A percentile compares a stretch with the other conserved stretches of the same genome.
phyloP scores from a whole-genome alignment of 352 stramenopile genomes.

The Plasmopara halstedii region DNA sequence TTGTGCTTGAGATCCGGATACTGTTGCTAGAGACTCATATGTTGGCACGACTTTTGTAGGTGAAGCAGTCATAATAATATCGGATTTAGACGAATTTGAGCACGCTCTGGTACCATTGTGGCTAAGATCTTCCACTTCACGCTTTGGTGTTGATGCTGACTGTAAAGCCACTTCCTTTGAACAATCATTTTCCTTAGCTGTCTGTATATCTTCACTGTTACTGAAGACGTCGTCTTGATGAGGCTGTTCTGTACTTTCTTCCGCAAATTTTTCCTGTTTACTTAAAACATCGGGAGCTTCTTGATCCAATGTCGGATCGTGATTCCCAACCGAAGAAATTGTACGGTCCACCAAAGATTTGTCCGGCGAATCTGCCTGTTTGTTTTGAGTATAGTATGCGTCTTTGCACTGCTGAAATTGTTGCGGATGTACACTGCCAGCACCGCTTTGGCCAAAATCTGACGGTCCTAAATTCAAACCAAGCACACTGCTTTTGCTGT shows the following conservation, averaged over 20 bases:
- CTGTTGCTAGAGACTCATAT: conserved; percentile 9
- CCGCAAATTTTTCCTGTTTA: conserved; percentile 15
- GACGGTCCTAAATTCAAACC: conserved; percentile 57
- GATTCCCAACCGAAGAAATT: conserved; percentile 16
- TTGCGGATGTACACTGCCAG: conserved; percentile 21
- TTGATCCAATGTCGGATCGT: conserved; percentile 7
- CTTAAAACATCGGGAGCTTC: conserved; percentile 7
- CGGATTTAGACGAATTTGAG: conserved; percentile 10
- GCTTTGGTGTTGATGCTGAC: conserved; percentile 5
- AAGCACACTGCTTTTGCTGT: conserved; percentile 53
- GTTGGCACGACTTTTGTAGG: conserved; percentile 12
- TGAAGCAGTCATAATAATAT: conserved; percentile 14
- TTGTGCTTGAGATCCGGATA: conserved; percentile 17
- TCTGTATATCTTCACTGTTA: conserved; percentile 10
- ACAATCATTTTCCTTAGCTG: conserved; percentile 16
- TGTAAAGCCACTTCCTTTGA: conserved; percentile 3
- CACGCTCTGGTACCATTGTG: conserved; percentile 1
- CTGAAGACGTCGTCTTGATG: conserved; percentile 7
- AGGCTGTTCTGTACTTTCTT: conserved; percentile 1
- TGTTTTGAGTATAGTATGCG: conserved; percentile 25
- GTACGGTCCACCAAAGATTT: conserved; percentile 24
- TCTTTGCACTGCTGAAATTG: conserved; percentile 33
- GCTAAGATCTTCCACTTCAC: conserved; percentile 13
- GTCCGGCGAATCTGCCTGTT: conserved; percentile 21
- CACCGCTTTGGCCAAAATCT: conserved; percentile 34